Percentiles rank a stretch among this genome's conserved stretches.
These are phyloP conservation scores for Penicillium sp. DNA, from an alignment of 2,329 filamentous ascomycete genomes.

Conservation along the genomic window DNA sequence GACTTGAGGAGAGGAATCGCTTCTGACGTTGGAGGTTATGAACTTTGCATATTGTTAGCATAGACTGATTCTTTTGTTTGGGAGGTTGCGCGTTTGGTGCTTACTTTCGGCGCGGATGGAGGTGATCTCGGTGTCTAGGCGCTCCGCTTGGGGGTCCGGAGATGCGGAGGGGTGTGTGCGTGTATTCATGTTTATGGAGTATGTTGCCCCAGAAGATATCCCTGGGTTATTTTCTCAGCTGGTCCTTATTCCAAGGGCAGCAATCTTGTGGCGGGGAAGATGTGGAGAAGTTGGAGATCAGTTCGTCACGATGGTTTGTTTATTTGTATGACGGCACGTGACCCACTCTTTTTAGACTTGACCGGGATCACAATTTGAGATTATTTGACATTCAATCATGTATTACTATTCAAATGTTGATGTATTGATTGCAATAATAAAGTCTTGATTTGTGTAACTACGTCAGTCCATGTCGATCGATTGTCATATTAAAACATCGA, in stretches of 20 bases:
- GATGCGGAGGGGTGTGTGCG: slow-evolving; percentile 3
- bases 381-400: background rate
- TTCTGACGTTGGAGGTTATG: slow-evolving; percentile 39
- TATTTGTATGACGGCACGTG: background rate
- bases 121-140: slow-evolving; percentile 44
- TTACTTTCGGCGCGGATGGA: slow-evolving; percentile 44
- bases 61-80: background rate
- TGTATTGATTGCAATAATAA: background rate
- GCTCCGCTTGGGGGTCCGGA: slow-evolving; percentile 24
- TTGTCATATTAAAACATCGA: background rate
- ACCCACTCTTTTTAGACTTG: background rate
- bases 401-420: background rate
- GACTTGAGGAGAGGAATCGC: slow-evolving; percentile 41
- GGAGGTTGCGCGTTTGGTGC: background rate
- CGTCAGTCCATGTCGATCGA: background rate
- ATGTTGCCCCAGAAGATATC: background rate
- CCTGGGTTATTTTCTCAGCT: background rate
- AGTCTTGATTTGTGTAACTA: background rate
- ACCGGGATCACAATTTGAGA: background rate
- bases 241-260: background rate
- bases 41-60: slow-evolving; percentile 31
- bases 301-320: background rate
- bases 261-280: background rate
- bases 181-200: slow-evolving; percentile 7
- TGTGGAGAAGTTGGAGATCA: background rate